Base-by-base conservation (phyloP, 139 green algal genomes). In the Spirogloea muscicola region DNA sequence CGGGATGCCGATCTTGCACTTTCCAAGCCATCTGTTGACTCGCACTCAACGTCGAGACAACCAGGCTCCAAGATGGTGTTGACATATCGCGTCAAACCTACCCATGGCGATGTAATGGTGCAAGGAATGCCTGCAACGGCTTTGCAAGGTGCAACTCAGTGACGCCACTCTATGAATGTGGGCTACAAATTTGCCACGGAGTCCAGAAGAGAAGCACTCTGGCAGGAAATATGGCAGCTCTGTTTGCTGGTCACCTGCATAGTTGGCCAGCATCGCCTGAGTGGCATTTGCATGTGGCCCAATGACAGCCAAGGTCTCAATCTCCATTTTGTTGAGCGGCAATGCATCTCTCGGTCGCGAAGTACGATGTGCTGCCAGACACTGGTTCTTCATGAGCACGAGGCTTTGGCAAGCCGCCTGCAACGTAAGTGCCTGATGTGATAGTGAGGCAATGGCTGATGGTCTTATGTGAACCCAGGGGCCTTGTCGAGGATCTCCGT, bases 361-460 rank as follows among this genome's bases (percentile, higher is more conserved):
- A n/a, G n/a, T n/a, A n/a, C n/a, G n/a, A n/a, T n/a, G n/a, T 29
- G 62, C 62, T 6, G 65, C 29, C 3, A 31, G 46, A 7, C 2
- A 4, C 6, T 49, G 16, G 52, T 80, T 80, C 44, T 64, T 43
- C 60, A 73, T 4, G 13, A 80, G 44, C 25, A 80, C 62, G 2
- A 80, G 3, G 3, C 39, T 40, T 9, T 74, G 38, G 3, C 61
- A 31, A 16, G 72, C 72, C 21, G 61, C 61, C 40, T 71, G 41
- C 42, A 66, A 31, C 25, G 61, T 43, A 42, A 74, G 61, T 9
- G 46, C 3, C 3, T 34, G 34, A 51, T 80, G 62, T 21, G 3
- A 40, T 3, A 34, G 21, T 7, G 4, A 33, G 13, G 3, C 71
- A 3, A 79, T 58, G 48, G 18, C 44, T 2, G 25, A n/a, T 39